These are phyloP conservation scores for Xylariales sp. DNA, from an alignment of 2,329 filamentous ascomycete species.

Conservation along the genomic window DNA sequence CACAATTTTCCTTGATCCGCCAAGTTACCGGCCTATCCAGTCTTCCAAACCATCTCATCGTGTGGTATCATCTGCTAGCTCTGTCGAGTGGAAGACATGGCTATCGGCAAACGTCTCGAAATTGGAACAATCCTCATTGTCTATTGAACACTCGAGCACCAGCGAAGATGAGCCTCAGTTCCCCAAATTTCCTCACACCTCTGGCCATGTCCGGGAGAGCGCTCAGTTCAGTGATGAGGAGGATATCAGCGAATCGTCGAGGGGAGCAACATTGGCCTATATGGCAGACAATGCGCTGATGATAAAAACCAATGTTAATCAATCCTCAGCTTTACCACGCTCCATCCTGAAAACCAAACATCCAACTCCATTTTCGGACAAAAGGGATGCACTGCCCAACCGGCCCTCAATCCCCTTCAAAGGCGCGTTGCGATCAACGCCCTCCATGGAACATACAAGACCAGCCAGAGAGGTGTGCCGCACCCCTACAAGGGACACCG, in stretches of 20 bases:
- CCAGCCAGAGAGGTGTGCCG: constrained; percentile 7
- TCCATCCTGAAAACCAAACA: background rate
- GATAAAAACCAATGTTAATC: constrained; percentile 6
- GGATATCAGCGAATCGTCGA: constrained; percentile 16
- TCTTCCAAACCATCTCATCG: constrained; percentile 20
- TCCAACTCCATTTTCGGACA: constrained; percentile 3
- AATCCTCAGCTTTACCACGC: constrained; percentile 6
- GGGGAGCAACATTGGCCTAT: background rate
- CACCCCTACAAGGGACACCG: background rate
- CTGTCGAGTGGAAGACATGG: constrained; percentile 49
- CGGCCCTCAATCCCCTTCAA: constrained; percentile 8
- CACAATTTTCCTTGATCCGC: constrained; percentile 29
- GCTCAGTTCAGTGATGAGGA: constrained; percentile 43
- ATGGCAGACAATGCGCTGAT: background rate
- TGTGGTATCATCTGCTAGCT: constrained; percentile 28
- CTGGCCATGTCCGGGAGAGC: constrained; percentile 43
- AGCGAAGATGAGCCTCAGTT: constrained; percentile 14
- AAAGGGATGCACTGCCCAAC: constrained; percentile 12
- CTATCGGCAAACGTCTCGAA: constrained; percentile 48
- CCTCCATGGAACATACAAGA: constrained; percentile 11
- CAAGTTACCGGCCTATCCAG: constrained; percentile 21
- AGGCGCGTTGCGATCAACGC: constrained; percentile 12
- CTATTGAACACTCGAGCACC: constrained; percentile 5
- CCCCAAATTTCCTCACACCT: constrained; percentile 16
- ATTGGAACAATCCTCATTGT: constrained; percentile 31